Base-by-base conservation (phyloP, 208 protist species). In the Balamuthia mandrillaris region DNA sequence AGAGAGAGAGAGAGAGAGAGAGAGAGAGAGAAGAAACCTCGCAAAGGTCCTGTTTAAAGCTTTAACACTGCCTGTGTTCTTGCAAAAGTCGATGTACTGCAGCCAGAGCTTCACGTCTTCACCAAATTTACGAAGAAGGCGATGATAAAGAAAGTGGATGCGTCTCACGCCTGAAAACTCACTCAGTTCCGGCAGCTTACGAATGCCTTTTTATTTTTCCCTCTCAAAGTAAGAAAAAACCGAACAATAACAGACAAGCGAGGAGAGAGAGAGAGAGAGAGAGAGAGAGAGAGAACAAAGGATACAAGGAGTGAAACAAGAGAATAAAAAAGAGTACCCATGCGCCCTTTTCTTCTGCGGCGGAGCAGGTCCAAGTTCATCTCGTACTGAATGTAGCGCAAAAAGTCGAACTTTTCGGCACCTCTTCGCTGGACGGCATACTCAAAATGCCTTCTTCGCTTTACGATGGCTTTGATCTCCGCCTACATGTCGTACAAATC, bases 321-420 rank as follows among this genome's bases (percentile, higher is more conserved):
- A n/a, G n/a, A n/a, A n/a, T n/a, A n/a, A n/a, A n/a, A n/a, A n/a
- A n/a, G 3, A 1, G 65, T 60, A 79, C 70, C 70, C 5, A 60
- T 21, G 10, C 29, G 9, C 70, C 44, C 39, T 49, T 79, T 79
- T 21, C 70, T 31, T 35, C 44, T 79, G 33, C 60, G 35, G 1
- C 27, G 27, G 27, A 79, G 27, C 18, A 61, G 24, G 49, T 79
- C 44, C 29, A 79, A 29, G 10, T 61, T 79, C 24, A 60, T 61
- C 70, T 79, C 70, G 70, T 79, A 79, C 47, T 79, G 70, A 12
- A 79, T 79, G 70, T 79, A 79, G 4, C 49, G 42, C 29, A 79
- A 29, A 60, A 60, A 79, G 9, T 79, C 70, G 31, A 47, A 29
- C 24, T 79, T 54, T 4, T 35, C 31, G 3, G 47, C 5, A 27